Evolutionary conservation across 805 yeast genomes (phyloP), one percentile per base, ranked within the genome.

Genomic region (Ogataea methanolica): DNA sequence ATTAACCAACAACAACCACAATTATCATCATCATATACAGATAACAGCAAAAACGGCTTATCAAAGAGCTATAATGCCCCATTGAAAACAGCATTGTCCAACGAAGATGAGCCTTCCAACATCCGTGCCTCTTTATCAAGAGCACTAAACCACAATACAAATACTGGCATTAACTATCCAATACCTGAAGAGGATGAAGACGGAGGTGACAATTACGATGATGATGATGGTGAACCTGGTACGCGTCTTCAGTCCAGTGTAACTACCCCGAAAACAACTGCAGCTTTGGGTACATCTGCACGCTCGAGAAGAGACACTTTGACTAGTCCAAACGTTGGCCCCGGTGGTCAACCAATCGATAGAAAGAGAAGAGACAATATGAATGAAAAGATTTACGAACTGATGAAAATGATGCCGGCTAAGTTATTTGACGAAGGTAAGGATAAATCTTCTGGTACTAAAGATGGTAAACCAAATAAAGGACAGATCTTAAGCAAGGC

Each of bases 401-500:
- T 53, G 57, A 60, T 55, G 59, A 61, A 45, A 61, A 58, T 56
- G 60, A 67, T 50, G 11, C 72, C 72, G 1, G 40, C 39, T 11
- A 66, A 62, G n/a, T 71, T 73, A 41, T 70, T 69, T 50, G 61
- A 67, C 11, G 77, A 75, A 15, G 59, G 59, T 11, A 65, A 64
- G 37, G 76, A 69, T 23, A 75, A 73, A 53, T 76, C 79, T 3
- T 71, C 79, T 6, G 92, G 92, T 0, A 85, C 92, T 0, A 85
- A 83, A 53, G 92, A 85, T 57, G 94, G 92, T 2, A 85, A 84
- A 55, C 95, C 95, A 0, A 86, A 85, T 59, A 87, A 87, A 66
- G 95, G 95, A 2, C 92, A 85, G 61, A 85, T 87, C 2, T 68
- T 87, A 49, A 77, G 88, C 8, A 85, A 83, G 58, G 78, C 88